phyloP scores from a whole-genome alignment of 164 flowering plant species.

The Piper longum region DNA sequence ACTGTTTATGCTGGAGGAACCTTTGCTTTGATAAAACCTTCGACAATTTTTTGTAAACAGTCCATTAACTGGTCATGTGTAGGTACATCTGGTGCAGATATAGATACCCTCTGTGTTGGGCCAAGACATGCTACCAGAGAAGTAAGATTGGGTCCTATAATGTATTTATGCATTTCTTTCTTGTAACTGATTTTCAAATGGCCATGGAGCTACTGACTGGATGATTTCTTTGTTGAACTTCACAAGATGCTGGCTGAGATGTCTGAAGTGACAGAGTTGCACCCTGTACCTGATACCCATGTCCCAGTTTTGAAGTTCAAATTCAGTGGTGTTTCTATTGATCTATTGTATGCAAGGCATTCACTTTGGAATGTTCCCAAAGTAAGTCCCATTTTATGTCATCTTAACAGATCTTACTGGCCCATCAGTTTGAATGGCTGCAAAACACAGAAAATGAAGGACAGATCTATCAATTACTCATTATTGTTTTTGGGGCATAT shows the following conservation, averaged over 20 bases:
- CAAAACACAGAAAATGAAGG: neutral
- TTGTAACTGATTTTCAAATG: slow-evolving; percentile 1
- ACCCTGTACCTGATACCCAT: slow-evolving; percentile 93
- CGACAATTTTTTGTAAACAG: neutral
- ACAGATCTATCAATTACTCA: too few relatives aligned
- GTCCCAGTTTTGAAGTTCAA: slow-evolving; percentile 93
- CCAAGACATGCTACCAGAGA: slow-evolving; percentile 87
- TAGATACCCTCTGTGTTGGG: slow-evolving; percentile 92
- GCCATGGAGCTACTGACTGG: slow-evolving; percentile 27
- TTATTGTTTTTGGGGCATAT: too few relatives aligned
- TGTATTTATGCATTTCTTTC: slow-evolving; percentile 1
- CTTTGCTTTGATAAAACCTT: too few relatives aligned
- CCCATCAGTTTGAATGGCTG: neutral
- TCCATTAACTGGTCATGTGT: neutral
- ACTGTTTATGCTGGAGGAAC: neutral
- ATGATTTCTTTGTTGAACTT: slow-evolving; percentile 81
- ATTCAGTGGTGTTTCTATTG: too few relatives aligned
- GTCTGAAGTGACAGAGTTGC: slow-evolving; percentile 86
- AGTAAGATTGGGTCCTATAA: slow-evolving; percentile 29
- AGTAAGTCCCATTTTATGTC: slow-evolving; percentile 15
- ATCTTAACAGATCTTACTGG: neutral
- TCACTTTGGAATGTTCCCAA: too few relatives aligned
- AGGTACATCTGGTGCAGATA: slow-evolving; percentile 99
- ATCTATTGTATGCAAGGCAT: too few relatives aligned
- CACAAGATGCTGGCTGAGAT: slow-evolving; percentile 62